These are phyloP conservation scores for Phallus indusiatus DNA, from an alignment of 768 basidiomycete species.

Conservation along the genomic window DNA sequence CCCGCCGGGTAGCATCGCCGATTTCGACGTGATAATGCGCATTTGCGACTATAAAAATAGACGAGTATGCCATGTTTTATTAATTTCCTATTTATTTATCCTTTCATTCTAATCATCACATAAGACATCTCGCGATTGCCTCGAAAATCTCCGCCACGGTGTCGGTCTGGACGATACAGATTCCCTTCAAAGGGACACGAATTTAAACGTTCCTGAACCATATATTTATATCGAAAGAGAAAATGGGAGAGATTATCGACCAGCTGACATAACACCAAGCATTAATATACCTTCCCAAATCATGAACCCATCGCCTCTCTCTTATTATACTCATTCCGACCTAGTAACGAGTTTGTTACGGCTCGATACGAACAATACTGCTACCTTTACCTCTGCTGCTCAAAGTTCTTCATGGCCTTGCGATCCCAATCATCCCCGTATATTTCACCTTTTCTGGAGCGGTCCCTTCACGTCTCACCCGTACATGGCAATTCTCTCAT, in stretches of 20 bases:
- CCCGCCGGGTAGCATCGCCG: constrained; percentile 25
- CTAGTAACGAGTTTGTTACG: neutral
- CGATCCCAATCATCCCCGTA: constrained; percentile 33
- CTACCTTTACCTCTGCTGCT: neutral
- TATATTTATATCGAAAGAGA: neutral
- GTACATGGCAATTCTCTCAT: constrained; percentile 38
- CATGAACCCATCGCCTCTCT: neutral
- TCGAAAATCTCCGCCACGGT: constrained; percentile 35
- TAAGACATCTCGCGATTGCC: constrained; percentile 26
- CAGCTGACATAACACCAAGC: neutral
- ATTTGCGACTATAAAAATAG: constrained; percentile 19
- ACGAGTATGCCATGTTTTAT: constrained; percentile 12
- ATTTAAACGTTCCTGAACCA: neutral
- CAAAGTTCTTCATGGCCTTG: constrained; percentile 21
- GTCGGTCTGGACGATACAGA: constrained; percentile 28
- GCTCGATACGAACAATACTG: neutral
- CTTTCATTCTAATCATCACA: neutral
- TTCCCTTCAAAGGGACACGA: neutral
- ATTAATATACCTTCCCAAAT: neutral
- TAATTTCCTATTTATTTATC: neutral
- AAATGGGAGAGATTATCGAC: neutral
- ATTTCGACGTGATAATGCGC: constrained; percentile 33
- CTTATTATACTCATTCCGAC: neutral
- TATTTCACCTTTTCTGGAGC: constrained; percentile 45
- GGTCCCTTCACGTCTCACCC: constrained; percentile 42